Base-by-base conservation (phyloP, 306 rosid genomes). In the Vigna radiata region DNA sequence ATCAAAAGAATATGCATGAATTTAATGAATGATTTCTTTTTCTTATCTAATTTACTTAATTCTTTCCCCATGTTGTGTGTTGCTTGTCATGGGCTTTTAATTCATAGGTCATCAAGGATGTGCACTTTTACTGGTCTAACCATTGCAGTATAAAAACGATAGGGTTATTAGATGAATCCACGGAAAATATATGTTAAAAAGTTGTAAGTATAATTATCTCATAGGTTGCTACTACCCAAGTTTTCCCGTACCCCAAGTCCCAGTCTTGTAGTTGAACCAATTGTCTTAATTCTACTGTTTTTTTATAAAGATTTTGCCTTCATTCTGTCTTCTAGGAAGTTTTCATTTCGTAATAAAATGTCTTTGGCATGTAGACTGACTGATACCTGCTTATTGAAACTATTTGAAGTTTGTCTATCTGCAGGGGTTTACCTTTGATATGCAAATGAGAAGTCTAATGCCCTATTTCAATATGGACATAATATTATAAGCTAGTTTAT, bases 401-500 rank as follows among this genome's bases (percentile, higher is more conserved):
- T 19, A 74, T 74, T 18, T 7, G 39, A 21, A 16, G 67, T 39
- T 44, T 55, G 49, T 66, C 31, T 62, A 37, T 71, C 39, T 55
- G 50, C 31, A 33, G 7, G 60, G 7, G 27, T 0, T 16, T 47
- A 36, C 39, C 44, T 62, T 62, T 73, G 8, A 8, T 17, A 17
- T 13, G 15, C 16, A 36, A 36, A n/a, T 72, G 37, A 43, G 10
- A 52, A 36, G 78, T 23, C 12, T 41, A 54, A 36, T 53, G 29
- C 73, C 67, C 17, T 39, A 47, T 43, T 27, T 31, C 13, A 23
- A 18, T 72, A 29, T 29, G 52, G 43, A 50, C 37, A 49, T 37
- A 60, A 52, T 58, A 58, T 21, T 56, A 33, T 47, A 53, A 60
- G 46, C 27, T 59, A 8, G 27, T 58, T 81, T 36, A 67, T 67